Evolutionary conservation across 2,329 filamentous ascomycete species (phyloP), one percentile per base, ranked within the genome.

Genomic region (Exophiala mesophila): DNA sequence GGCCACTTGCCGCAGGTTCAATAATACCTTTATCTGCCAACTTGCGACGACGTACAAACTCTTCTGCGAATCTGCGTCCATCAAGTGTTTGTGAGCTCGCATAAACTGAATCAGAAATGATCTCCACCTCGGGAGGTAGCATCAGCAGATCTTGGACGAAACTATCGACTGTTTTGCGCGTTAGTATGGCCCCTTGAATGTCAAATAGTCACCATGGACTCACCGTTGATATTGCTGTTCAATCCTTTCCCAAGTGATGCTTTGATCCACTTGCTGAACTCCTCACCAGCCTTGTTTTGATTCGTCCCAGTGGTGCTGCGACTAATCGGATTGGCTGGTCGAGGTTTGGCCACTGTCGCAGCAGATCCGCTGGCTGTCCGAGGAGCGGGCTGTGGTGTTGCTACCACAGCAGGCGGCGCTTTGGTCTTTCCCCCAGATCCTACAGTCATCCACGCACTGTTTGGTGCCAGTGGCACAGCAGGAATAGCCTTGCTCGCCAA

Each of bases 391-490:
- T 53, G 52, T 15, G 73, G 70, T 2, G 73, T 67, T 10, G 80
- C 74, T 0, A 72, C 77, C 18, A 57, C 50, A 18, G 55, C 52
- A 3, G 74, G 76, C 4, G 86, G 84, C 19, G 78, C 70, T 71
- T 95, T 97, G 36, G 85, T 78, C 70, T 96, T 98, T 10, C 92
- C 92, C 53, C 89, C 83, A 23, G 90, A 88, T 35, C 92, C 92
- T 29, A 98, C 90, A 1, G 89, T 97, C 8, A 89, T 90, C 92
- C 92, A 98, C 2, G 88, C 88, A 43, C 75, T 71, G 43, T 72
- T 69, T 34, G 66, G 59, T 16, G 70, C 58, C 42, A 69, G 57
- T 5, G 66, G 64, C 10, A 65, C 57, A 16, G 70, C 63, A 15
- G 73, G 62, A 24, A 74, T 65, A 20, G 72, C 73, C 71, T 96